phyloP scores from a whole-genome alignment of 345 rosid genomes.

The Xanthoceras sorbifolium region DNA sequence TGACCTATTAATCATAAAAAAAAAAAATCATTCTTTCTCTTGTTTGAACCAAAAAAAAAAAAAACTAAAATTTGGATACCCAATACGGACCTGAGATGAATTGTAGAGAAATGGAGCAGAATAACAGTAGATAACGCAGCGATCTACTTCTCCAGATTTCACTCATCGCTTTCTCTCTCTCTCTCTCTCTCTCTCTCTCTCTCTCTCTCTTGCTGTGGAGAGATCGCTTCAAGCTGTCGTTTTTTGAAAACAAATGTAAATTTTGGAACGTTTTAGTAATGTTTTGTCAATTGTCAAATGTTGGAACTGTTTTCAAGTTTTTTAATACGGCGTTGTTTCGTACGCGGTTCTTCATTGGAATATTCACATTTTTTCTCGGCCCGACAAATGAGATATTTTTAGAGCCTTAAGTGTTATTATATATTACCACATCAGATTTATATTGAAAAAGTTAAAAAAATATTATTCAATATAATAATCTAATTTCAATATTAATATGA shows the following conservation, averaged over 20 bases:
- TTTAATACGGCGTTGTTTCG: too few relatives aligned
- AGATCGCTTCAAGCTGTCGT: constrained; percentile 11
- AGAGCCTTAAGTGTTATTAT: too few relatives aligned
- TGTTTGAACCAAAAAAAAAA: not conserved
- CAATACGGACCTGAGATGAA: constrained; percentile 56
- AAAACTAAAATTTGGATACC: not conserved
- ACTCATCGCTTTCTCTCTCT: constrained; percentile 30
- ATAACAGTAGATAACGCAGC: constrained; percentile 31
- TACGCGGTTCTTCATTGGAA: too few relatives aligned
- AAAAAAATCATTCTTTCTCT: not conserved
- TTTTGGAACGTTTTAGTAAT: too few relatives aligned
- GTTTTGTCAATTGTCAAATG: too few relatives aligned
- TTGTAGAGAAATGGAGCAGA: constrained; percentile 48
- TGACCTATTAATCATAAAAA: not conserved
- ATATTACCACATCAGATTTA: too few relatives aligned
- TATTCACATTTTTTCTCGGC: too few relatives aligned
- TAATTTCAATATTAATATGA: too few relatives aligned
- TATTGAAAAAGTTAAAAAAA: too few relatives aligned
- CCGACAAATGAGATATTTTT: too few relatives aligned
- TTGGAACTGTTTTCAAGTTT: too few relatives aligned
- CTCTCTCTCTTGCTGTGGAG: not conserved
- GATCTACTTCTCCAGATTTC: constrained; percentile 36
- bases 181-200: constrained; percentile 23
- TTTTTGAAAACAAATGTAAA: constrained; percentile 5
- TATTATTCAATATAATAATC: too few relatives aligned